Conservation (phyloP, 1,139 yeast genomes). For the Yamadazyma jaroonii region DNA sequence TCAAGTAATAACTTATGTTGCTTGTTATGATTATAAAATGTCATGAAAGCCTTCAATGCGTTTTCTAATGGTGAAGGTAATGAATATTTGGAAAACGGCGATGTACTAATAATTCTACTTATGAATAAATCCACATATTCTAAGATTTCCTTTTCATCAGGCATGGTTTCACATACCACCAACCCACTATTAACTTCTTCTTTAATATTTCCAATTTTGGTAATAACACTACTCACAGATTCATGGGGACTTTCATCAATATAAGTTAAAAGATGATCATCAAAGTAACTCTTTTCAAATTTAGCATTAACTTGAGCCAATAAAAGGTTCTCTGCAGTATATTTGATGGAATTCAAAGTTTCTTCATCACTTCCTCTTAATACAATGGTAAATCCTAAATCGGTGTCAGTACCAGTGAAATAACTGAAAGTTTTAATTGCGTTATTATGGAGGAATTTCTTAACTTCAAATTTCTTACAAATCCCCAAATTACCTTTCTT, state of each 20-base stretch:
- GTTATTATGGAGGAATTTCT: constrained; percentile 55
- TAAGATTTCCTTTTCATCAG: constrained; percentile 32
- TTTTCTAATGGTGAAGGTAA: constrained; percentile 60
- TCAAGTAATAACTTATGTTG: constrained; percentile 23
- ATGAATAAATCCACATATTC: constrained; percentile 53
- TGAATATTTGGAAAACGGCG: constrained; percentile 72
- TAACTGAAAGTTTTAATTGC: constrained; percentile 69
- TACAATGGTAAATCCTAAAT: constrained; percentile 77
- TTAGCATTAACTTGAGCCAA: constrained; percentile 74
- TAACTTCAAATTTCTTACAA: constrained; percentile 71
- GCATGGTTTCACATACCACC: constrained; percentile 14
- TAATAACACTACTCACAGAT: constrained; percentile 6
- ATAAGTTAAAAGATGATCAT: constrained; percentile 56
- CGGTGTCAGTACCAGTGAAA: constrained; percentile 72
- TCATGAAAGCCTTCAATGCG: constrained; percentile 54
- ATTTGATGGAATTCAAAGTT: constrained; percentile 63
- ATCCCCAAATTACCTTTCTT: constrained; percentile 62
- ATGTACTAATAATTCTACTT: constrained; percentile 57
- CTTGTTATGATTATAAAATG: constrained; percentile 32
- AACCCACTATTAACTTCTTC: constrained; percentile 9
- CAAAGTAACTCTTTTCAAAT: constrained; percentile 76
- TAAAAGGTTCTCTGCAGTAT: constrained; percentile 76
- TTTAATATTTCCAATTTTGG: constrained; percentile 13
- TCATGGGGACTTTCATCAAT: constrained; percentile 18
- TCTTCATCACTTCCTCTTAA: constrained; percentile 74